Evolutionary conservation across 352 stramenopile genomes (phyloP), one percentile per base, ranked within the genome.

Genomic region (Phytophthora sojae): DNA sequence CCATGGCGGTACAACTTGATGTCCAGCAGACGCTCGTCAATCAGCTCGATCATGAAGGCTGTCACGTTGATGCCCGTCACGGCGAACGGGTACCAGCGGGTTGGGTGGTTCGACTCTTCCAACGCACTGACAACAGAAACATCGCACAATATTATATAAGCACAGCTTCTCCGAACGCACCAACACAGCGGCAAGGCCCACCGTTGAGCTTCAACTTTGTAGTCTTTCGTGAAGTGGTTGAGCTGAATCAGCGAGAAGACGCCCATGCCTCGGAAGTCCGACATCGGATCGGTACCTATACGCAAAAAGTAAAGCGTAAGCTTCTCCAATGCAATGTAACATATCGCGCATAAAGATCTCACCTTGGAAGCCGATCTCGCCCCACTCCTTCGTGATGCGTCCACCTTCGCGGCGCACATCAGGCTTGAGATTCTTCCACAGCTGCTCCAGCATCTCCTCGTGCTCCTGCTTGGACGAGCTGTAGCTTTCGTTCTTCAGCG

Each of bases 31-130:
- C 86, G 88, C 60, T 95, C 88, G 15, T 80, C 76, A 4, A 95
- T 78, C 30, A 96, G 63, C 23, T 95, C 89, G 15, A 90, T 76
- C 50, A 96, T 61, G 63, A 96, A 96, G 9, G 80, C 80, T 2
- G 89, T 96, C 64, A 96, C 86, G 67, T 96, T 96, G 76, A 96
- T 96, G 19, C 89, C 89, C 4, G 89, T 95, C 9, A 95, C 85
- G 7, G 88, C 82, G 57, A 96, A 96, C 39, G 89, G 89, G 60
- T 96, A 96, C 89, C 89, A 96, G 14, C 86, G 81, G 25, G 85
- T 94, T 37, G 85, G 89, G 57, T 96, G 89, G 58, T 94, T 95
- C 15, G 89, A 95, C 61, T 96, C 88, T 11, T 84, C 81, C 39
- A 96, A 64, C 0, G 87, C 86, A 26, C 89, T 96, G 47, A 12